phyloP scores from a whole-genome alignment of 176 grass and related monocot species.

The Saccharum spontaneum region DNA sequence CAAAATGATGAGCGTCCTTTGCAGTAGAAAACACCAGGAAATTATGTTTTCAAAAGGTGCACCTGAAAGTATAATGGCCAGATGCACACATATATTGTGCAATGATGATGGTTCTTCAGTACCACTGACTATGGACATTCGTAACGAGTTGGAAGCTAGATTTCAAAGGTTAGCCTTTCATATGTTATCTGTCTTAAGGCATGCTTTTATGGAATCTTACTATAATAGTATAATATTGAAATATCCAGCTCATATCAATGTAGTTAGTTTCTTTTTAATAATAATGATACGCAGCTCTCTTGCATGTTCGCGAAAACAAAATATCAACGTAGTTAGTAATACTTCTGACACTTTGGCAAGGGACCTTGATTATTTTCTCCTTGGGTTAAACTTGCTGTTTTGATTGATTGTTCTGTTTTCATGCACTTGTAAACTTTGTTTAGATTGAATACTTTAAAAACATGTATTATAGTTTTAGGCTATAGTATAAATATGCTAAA shows the following conservation, averaged over 20 bases:
- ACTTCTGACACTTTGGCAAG: background rate
- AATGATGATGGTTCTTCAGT: conserved; percentile 93
- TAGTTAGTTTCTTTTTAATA: background rate
- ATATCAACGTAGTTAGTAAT: background rate
- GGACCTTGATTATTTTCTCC: conserved; percentile 10
- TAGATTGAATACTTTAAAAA: background rate
- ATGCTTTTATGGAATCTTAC: background rate
- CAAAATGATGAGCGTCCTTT: conserved; percentile 99
- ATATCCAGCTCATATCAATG: conserved; percentile 20
- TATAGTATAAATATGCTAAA: conserved; percentile 35
- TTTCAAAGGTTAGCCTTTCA: conserved; percentile 70
- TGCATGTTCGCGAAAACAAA: background rate
- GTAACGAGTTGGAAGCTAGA: conserved; percentile 78
- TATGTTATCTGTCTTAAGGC: conserved; percentile 23
- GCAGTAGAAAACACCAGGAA: conserved; percentile 89
- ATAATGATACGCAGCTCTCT: background rate
- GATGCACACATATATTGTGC: conserved; percentile 94
- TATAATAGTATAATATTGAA: background rate
- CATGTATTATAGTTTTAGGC: background rate
- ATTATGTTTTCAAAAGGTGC: conserved; percentile 99
- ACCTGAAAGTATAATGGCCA: conserved; percentile 85
- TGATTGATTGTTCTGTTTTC: background rate
- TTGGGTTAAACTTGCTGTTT: background rate
- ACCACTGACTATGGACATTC: conserved; percentile 79
- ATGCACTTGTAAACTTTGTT: background rate